phyloP scores from a whole-genome alignment of 768 basidiomycete species.

The Trametes gibbosa region DNA sequence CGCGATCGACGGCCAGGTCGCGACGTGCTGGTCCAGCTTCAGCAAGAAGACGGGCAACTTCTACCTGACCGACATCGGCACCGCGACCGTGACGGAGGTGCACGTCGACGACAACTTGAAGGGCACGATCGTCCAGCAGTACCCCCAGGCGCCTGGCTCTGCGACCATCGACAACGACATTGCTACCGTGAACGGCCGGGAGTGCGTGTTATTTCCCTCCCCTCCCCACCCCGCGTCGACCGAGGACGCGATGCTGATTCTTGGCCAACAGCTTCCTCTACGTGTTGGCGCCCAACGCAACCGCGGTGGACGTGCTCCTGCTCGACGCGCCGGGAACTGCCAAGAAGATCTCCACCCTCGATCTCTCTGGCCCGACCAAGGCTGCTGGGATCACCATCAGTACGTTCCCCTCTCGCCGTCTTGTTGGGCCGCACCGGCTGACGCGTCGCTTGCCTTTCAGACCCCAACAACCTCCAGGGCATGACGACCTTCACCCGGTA shows the following conservation, averaged over 20 bases:
- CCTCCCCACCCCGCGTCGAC: too few species aligned
- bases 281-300: constrained; percentile 38
- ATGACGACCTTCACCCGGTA: constrained; percentile 32
- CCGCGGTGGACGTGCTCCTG: constrained; percentile 39
- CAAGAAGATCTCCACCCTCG: constrained; percentile 30
- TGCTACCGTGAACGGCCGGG: constrained; percentile 30
- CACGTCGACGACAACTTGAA: constrained; percentile 44
- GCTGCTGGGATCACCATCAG: constrained; percentile 35
- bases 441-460: constrained; percentile 12
- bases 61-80: constrained; percentile 31
- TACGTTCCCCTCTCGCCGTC: constrained; percentile 22
- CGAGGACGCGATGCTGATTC: background rate
- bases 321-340: constrained; percentile 39
- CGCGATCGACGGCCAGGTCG: constrained; percentile 28
- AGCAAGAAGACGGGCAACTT: constrained; percentile 32
- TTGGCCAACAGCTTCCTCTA: constrained; percentile 37
- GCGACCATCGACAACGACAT: constrained; percentile 31
- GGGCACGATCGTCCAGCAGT: constrained; percentile 40
- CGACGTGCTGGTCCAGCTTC: constrained; percentile 31
- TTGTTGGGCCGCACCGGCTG: background rate
- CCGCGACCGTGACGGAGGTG: constrained; percentile 42
- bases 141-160: constrained; percentile 17
- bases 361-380: constrained; percentile 33
- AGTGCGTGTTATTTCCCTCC: constrained; percentile 20
- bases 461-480: constrained; percentile 36